Conservation (phyloP, 2,329 filamentous ascomycete genomes). For the Scedosporium apiospermum region DNA sequence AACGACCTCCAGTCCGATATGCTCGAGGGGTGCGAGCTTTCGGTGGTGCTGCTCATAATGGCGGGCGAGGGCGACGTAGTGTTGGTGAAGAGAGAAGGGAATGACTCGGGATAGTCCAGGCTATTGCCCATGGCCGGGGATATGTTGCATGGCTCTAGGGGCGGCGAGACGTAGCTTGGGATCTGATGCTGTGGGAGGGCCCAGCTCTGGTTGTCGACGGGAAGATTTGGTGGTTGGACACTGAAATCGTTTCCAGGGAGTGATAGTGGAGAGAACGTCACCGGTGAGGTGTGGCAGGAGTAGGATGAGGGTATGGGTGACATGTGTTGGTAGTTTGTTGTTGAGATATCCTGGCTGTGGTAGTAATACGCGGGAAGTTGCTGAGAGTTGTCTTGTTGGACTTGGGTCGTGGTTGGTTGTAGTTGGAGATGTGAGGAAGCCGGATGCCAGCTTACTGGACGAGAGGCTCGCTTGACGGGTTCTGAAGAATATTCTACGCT, state of each 20-base stretch:
- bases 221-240: conserved; percentile 26
- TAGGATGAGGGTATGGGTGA: conserved; percentile 45
- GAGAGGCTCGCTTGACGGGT: conserved; percentile 25
- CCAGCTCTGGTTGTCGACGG: conserved; percentile 24
- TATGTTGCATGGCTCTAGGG: neutral
- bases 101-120: conserved; percentile 20
- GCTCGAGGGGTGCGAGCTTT: neutral
- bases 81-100: conserved; percentile 16
- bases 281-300: conserved; percentile 49
- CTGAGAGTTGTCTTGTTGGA: conserved; percentile 24
- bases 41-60: conserved; percentile 11
- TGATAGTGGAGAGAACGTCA: conserved; percentile 43
- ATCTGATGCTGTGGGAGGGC: conserved; percentile 20
- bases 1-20: conserved; percentile 33
- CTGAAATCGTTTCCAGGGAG: conserved; percentile 32
- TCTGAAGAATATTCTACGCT: neutral
- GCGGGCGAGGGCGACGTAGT: conserved; percentile 10
- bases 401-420: conserved; percentile 24
- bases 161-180: conserved; percentile 18
- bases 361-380: conserved; percentile 28
- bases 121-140: conserved; percentile 13
- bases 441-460: conserved; percentile 71
- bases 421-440: conserved; percentile 36
- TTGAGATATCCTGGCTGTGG: conserved; percentile 29
- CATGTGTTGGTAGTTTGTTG: conserved; percentile 30